Conservation (phyloP, 1,139 yeast species). For the Geotrichum cucujoidarum region DNA sequence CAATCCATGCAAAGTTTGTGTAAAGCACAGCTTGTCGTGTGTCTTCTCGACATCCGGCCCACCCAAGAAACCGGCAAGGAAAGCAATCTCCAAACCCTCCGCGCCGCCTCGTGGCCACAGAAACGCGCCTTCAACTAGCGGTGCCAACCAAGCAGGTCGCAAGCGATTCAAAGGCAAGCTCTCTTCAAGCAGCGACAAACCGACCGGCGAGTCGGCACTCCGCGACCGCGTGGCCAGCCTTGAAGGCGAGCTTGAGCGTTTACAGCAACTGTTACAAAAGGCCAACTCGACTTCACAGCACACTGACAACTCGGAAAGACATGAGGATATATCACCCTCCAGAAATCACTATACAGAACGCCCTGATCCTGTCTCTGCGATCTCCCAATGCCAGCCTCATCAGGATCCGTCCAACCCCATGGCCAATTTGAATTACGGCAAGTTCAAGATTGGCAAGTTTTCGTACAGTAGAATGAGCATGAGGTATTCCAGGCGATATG, state of each 20-base stretch:
- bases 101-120: constrained; percentile 6
- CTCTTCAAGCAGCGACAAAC: constrained; percentile 4
- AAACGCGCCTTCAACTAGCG: constrained; percentile 6
- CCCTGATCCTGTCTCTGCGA: not conserved
- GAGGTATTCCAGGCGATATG: constrained; percentile 18
- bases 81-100: not conserved
- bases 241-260: constrained; percentile 13
- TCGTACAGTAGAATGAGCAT: constrained; percentile 6
- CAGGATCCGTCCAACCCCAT: constrained; percentile 2
- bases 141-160: constrained; percentile 4
- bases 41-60: constrained; percentile 25
- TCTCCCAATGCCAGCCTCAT: not conserved
- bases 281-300: not conserved
- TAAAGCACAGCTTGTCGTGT: constrained; percentile 45
- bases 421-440: constrained; percentile 2
- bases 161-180: constrained; percentile 7
- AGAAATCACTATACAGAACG: not conserved
- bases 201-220: constrained; percentile 10
- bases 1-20: constrained; percentile 51
- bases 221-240: constrained; percentile 14
- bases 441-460: not conserved
- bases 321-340: too few relatives aligned
- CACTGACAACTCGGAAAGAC: too few relatives aligned
- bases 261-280: constrained; percentile 3
- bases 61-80: not conserved